Evolutionary conservation across 495 filamentous ascomycete genomes (phyloP), one percentile per base, ranked within the genome.

Genomic region (Penicillium manginii): DNA sequence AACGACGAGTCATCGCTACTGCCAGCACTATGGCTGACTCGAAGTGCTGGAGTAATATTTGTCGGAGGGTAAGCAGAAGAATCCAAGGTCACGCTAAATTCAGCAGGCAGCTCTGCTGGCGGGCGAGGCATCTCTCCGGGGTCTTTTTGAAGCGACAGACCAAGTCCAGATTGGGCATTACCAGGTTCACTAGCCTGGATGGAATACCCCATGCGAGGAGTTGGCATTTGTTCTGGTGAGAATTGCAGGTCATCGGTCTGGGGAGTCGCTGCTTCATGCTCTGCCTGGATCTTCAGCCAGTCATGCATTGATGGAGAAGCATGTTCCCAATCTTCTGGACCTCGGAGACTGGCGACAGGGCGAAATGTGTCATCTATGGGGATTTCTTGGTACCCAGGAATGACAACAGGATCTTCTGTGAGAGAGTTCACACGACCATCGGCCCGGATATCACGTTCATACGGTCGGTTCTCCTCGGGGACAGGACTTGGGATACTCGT

Each of bases 1-100:
- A 80, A 61, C 23, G 74, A 77, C 11, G 76, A 82, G 37, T 76
- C 68, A 15, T 76, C 68, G 49, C 74, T 77, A 56, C 78, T 73
- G 21, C 63, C 50, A 79, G 77, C 54, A 83, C 89, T 67, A 74
- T 88, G 59, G 79, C 87, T 51, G 86, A 84, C 47, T 85, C 81
- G 48, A 84, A 81, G 63, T 78, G 81, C 19, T 83, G 84, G 53
- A 8, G 26, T 8, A 29, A 29, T 29, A 8, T 8, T 29, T 8
- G 26, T 29, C 6, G 26, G 26, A 8, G 26, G 26, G 26, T 29
- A 29, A 29, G 26, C 26, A 29, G 26, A 29, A 29, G 26, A 29
- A 29, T 29, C 26, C 6, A 29, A 29, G 26, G 26, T 29, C 26
- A 9, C 4, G 17, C 7, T 17, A n/a, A 32, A 58, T 8, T 39